phyloP scores from a whole-genome alignment of 805 yeast species.

The Saccharomycopsis javanensis region DNA sequence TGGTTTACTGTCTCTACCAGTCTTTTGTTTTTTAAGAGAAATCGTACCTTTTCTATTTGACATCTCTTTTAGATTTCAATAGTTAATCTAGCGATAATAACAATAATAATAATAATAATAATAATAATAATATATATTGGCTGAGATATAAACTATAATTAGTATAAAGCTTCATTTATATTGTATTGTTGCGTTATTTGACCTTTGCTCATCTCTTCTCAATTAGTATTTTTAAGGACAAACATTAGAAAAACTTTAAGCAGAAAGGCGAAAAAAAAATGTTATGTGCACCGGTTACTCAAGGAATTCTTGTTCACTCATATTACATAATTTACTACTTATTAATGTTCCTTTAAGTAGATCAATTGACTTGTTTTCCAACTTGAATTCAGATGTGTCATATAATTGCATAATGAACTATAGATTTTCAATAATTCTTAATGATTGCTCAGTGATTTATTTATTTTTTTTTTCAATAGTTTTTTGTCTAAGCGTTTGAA shows the following conservation, averaged over 20 bases:
- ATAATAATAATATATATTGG: too few species aligned
- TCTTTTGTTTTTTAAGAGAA: conserved; percentile 8
- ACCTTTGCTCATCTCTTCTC: too few species aligned
- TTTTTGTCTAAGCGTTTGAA: background rate
- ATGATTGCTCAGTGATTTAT: background rate
- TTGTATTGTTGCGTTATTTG: too few species aligned
- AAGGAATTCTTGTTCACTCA: too few species aligned
- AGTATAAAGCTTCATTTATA: too few species aligned
- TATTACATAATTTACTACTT: too few species aligned
- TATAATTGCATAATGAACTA: background rate
- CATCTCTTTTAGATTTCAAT: background rate
- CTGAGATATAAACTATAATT: too few species aligned
- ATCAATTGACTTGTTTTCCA: background rate
- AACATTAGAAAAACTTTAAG: too few species aligned
- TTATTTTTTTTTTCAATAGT: background rate
- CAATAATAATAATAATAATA: background rate
- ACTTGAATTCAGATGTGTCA: background rate
- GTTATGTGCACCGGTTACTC: too few species aligned
- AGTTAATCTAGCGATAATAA: background rate
- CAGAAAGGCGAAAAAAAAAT: too few species aligned
- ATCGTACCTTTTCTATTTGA: conserved; percentile 4
- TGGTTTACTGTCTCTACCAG: background rate
- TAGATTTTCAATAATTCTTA: background rate
- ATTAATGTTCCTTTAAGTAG: too few species aligned
- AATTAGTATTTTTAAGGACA: too few species aligned